Base-by-base conservation (phyloP, 768 basidiomycete species). In the Phaffia australis region DNA sequence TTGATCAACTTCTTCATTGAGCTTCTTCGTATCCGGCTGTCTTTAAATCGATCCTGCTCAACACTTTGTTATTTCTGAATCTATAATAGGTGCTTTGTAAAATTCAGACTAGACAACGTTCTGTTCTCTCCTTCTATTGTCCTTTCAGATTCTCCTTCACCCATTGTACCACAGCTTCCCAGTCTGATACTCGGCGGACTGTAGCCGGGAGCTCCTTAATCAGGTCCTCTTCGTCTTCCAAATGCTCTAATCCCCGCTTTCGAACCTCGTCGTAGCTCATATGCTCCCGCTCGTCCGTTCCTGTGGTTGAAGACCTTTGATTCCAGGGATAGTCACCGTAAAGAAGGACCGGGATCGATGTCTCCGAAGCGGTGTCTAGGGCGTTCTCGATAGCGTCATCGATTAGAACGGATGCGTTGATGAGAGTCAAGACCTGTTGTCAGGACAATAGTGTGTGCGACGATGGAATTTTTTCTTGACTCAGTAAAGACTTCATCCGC, bases 371-470 rank as follows among this genome's bases (percentile, higher is more conserved):
- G 8, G 52, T 46, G 56, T 69, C 67, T n/a, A 69, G 50, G 6
- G 67, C 67, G 57, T 69, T 69, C 50, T 69, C 67, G 47, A 69
- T 48, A n/a, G 57, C 32, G 51, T 69, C 67, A 55, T 69, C 67
- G 51, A 69, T 64, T 6, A 69, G 56, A 8, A 69, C 21, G 35
- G 49, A 54, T 29, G 67, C 67, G 56, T 57, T 57, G 42, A 69
- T 49, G 3, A 48, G 56, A 23, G 30, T 35, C n/a, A 69, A 56
- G 3, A 65, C 64, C 58, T 65, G 8, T n/a, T 25, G 42, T 3
- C 15, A 1, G 15, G 60, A 51, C 1, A n/a, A 9, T 16, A n/a
- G 30, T 23, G 25, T 16, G 30, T 11, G 35, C 35, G 35, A 42
- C 4, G 35, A 42, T 42, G 35, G 35, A 4, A 11, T 5, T 42